These are phyloP conservation scores for Penicillium riverlandense DNA, from an alignment of 495 filamentous ascomycete genomes.

Conservation along the genomic window DNA sequence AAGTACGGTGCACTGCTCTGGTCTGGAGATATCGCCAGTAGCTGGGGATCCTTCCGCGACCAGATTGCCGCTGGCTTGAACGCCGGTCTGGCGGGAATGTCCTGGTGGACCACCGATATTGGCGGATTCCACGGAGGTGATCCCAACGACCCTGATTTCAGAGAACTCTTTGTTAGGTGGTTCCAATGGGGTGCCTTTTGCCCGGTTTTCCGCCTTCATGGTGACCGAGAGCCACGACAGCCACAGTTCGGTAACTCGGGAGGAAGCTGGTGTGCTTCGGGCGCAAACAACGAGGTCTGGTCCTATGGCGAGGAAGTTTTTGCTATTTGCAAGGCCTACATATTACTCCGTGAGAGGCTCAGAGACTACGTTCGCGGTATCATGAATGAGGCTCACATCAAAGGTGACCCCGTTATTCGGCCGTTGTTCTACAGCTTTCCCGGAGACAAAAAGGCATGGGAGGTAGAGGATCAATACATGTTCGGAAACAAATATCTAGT, in stretches of 20 bases:
- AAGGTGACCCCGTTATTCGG: conserved; percentile 46
- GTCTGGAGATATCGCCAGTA: conserved; percentile 51
- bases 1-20: conserved; percentile 54
- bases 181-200: conserved; percentile 42
- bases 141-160: conserved; percentile 41
- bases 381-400: neutral
- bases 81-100: conserved; percentile 51
- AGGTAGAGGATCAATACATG: conserved; percentile 47
- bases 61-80: conserved; percentile 52
- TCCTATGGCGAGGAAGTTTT: conserved; percentile 49
- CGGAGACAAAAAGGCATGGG: conserved; percentile 37
- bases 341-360: conserved; percentile 44
- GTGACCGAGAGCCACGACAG: conserved; percentile 42
- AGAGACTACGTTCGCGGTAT: conserved; percentile 12
- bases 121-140: conserved; percentile 54
- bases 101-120: conserved; percentile 57
- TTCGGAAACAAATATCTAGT: conserved; percentile 47
- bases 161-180: conserved; percentile 53
- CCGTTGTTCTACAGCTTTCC: conserved; percentile 53
- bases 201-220: too few relatives aligned
- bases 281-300: conserved; percentile 53
- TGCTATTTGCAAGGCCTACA: conserved; percentile 48
- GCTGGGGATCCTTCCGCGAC: conserved; percentile 44
- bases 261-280: conserved; percentile 3
- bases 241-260: conserved; percentile 17